phyloP scores from a whole-genome alignment of 441 rosid genomes.

The Syzygium malaccense region DNA sequence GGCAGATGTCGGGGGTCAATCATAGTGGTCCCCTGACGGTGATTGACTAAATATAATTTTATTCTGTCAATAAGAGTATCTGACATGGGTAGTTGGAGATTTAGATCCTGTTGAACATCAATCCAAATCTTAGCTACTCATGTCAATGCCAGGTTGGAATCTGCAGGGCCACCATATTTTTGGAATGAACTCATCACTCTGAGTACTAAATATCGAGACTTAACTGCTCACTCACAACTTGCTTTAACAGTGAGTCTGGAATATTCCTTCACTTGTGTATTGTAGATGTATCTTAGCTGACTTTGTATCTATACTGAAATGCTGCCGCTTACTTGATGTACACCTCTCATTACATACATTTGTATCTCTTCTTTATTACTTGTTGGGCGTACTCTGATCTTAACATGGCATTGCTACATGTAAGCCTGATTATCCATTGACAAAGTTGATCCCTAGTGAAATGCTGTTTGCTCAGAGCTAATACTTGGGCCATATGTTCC shows the following conservation, averaged over 20 bases:
- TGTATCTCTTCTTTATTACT: not conserved
- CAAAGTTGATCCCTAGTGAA: not conserved
- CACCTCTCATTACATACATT: not conserved
- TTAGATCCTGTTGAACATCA: not conserved
- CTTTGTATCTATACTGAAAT: not conserved
- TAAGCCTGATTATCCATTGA: not conserved
- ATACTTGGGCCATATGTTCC: not conserved
- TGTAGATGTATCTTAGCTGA: not conserved
- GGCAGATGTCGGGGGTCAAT: not conserved
- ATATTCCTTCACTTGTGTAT: not conserved
- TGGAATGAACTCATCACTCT: constrained; percentile 86
- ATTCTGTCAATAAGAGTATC: not conserved
- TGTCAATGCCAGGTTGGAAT: constrained; percentile 56
- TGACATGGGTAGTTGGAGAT: not conserved
- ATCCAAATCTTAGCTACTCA: not conserved
- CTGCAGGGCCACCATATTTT: constrained; percentile 58
- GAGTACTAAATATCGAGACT: constrained; percentile 80
- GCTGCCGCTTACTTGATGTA: not conserved
- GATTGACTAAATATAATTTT: not conserved
- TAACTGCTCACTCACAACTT: constrained; percentile 80
- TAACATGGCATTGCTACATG: not conserved
- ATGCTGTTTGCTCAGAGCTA: not conserved
- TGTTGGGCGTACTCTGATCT: not conserved
- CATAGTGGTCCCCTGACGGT: not conserved
- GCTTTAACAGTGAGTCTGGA: constrained; percentile 60